phyloP scores from a whole-genome alignment of 345 rosid species.

The thale cress (Arabidopsis thaliana) region TAIR10.1 NC_003076.8:26310001-26310500 shows the following conservation, averaged over 20 bases:
- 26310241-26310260: constrained; percentile 17
- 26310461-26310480: constrained; percentile 78
- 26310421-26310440: constrained; percentile 28
- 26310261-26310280: constrained; percentile 70
- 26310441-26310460: constrained; percentile 84
- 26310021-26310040: constrained; percentile 71
- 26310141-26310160: constrained; percentile 72
- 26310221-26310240: constrained; percentile 17
- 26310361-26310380: constrained; percentile 13
- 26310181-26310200: constrained; percentile 69
- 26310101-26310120: constrained; percentile 70
- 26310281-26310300: constrained; percentile 82
- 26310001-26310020: not conserved
- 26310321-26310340: constrained; percentile 98
- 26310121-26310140: constrained; percentile 64
- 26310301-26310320: constrained; percentile 94
- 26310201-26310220: constrained; percentile 20
- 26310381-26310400: not conserved
- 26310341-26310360: constrained; percentile 59
- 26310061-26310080: constrained; percentile 64
- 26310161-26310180: constrained; percentile 92
- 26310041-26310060: constrained; percentile 98
- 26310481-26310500: constrained; percentile 80
- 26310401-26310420: constrained; percentile 27
- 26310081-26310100: constrained; percentile 67